These are phyloP conservation scores for Leccinum boreale DNA, from an alignment of 768 basidiomycete genomes.

Conservation along the genomic window DNA sequence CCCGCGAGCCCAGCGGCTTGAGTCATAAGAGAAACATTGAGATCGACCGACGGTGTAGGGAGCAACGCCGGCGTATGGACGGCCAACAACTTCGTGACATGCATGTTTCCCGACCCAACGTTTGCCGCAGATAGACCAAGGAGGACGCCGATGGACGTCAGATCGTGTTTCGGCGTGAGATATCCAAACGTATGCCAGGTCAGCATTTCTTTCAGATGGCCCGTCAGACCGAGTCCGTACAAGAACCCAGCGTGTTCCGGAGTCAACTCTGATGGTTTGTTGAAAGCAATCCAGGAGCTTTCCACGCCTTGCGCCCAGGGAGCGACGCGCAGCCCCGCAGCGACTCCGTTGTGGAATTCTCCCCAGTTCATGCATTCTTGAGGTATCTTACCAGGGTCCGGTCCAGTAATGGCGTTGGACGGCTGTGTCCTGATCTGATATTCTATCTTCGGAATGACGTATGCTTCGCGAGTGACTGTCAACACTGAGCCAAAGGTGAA, in stretches of 20 bases:
- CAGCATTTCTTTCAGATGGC: slow-evolving; percentile 84
- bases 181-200: slow-evolving; percentile 97
- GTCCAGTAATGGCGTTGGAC: slow-evolving; percentile 57
- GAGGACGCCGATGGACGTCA: slow-evolving; percentile 90
- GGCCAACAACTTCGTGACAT: slow-evolving; percentile 87
- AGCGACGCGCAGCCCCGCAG: slow-evolving; percentile 82
- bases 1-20: slow-evolving; percentile 88
- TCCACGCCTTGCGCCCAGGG: slow-evolving; percentile 74
- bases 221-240: slow-evolving; percentile 86
- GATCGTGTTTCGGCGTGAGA: slow-evolving; percentile 92
- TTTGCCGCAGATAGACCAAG: slow-evolving; percentile 93
- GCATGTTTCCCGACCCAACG: slow-evolving; percentile 77
- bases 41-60: slow-evolving; percentile 79
- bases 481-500: slow-evolving; percentile 86
- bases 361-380: slow-evolving; percentile 82
- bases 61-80: slow-evolving; percentile 93
- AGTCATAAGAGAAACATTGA: slow-evolving; percentile 86
- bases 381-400: slow-evolving; percentile 71
- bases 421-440: slow-evolving; percentile 74
- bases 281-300: slow-evolving; percentile 95
- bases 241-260: slow-evolving; percentile 97
- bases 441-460: slow-evolving; percentile 76
- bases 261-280: slow-evolving; percentile 86
- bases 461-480: slow-evolving; percentile 73
- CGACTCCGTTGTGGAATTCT: slow-evolving; percentile 98